Base-by-base conservation (phyloP, 2,329 filamentous ascomycete species). In the Colletotrichum aenigma region DNA sequence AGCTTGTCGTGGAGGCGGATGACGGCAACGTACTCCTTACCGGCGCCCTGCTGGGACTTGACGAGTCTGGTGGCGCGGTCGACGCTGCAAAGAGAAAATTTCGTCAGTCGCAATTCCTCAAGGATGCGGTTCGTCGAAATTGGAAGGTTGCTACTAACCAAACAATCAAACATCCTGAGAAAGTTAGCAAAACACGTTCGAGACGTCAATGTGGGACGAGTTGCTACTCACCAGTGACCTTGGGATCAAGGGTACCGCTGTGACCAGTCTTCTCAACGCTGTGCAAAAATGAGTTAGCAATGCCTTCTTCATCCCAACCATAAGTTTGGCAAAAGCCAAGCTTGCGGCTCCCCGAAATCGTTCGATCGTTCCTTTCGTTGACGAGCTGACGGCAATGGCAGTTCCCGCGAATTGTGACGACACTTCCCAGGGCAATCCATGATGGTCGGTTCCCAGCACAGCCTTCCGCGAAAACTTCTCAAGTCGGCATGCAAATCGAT, bases 11-110 rank as follows among this genome's bases (percentile, higher is more conserved):
- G 97, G 78, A 99, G 91, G 82, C 97, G 93, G 82, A 98, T 95
- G 76, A 99, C 96, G 82, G 94, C 96, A 70, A 98, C 96, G 85
- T 99, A 99, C 89, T 99, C 97, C 90, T 99, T 99, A 91, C 97
- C 97, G 77, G 97, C 97, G 83, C 96, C 96, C 87, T 99, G 97
- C 88, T 99, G 97, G 69, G 96, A 98, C 91, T 99, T 99, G 85
- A 99, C 97, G 74, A 99, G 93, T 82, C 97, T 94, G 79, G 97
- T 99, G 70, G 97, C 97, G 83, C 97, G 96, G 88, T 98, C 97
- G 84, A 98, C 95, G 87, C 78, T 77, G 56, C 13, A 56, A 10
- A n/a, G 61, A 61, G 58, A 32, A 61, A 55, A 21, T 56, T 69
- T 61, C 26, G 48, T 68, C 18, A 66, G 65, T 32, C 30, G 32